Conservation (phyloP, 1,139 yeast genomes). For the Hansenula sp. region DNA sequence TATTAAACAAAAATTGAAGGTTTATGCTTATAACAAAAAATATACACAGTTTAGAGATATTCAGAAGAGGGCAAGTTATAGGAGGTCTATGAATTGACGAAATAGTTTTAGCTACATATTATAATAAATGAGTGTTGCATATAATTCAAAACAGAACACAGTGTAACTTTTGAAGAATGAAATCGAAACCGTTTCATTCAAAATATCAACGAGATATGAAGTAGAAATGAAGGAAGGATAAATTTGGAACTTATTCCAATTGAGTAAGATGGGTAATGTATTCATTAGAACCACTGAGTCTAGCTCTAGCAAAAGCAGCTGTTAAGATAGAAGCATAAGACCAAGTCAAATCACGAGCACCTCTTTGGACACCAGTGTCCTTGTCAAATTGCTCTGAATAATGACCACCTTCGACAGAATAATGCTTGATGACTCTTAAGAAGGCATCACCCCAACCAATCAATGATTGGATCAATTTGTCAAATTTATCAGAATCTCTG, state of each 20-base stretch:
- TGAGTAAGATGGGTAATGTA: not conserved
- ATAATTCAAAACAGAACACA: too few relatives aligned
- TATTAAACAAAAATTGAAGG: too few relatives aligned
- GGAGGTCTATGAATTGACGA: too few relatives aligned
- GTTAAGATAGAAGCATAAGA: constrained; percentile 41
- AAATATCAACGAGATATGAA: not conserved
- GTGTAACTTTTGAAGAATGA: not conserved
- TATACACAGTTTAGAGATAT: too few relatives aligned
- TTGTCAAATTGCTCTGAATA: constrained; percentile 84
- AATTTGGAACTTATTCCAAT: not conserved
- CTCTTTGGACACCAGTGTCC: constrained; percentile 73
- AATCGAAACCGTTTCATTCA: not conserved
- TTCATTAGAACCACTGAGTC: not conserved
- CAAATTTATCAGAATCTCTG: constrained; percentile 40
- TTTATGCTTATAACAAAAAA: too few relatives aligned
- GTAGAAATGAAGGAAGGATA: not conserved
- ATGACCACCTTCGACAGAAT: constrained; percentile 57
- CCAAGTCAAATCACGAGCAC: constrained; percentile 85
- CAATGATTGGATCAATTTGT: constrained; percentile 36
- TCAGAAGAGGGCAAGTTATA: too few relatives aligned
- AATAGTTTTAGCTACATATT: too few relatives aligned
- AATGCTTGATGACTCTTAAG: constrained; percentile 63
- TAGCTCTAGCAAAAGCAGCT: not conserved
- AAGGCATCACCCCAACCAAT: constrained; percentile 66
- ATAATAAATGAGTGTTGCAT: too few relatives aligned